Percentiles rank a stretch among this genome's conserved stretches.
Evolutionary conservation across 2,329 filamentous ascomycete species (phyloP).

Genomic region (Plenodomus lindquistii): DNA sequence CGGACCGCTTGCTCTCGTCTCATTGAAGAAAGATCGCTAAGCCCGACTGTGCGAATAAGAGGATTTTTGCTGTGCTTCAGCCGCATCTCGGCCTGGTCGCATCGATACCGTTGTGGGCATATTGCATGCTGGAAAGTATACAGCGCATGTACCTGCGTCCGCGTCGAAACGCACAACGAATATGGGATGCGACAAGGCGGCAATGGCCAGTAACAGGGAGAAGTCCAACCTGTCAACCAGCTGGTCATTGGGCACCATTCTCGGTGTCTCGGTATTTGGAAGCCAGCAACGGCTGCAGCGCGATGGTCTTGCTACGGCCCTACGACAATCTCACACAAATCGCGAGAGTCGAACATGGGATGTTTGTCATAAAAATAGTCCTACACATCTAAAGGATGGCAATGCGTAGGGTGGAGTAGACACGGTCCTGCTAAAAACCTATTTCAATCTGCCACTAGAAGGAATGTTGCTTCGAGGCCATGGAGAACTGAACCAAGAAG

Average conservation of each 20-base stretch:
- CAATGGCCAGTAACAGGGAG: not conserved
- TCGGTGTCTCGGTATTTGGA: too few species aligned
- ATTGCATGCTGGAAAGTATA: too few species aligned
- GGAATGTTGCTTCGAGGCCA: conserved; percentile 56
- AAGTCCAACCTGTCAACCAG: too few species aligned
- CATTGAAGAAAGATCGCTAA: too few species aligned
- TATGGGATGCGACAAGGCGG: not conserved
- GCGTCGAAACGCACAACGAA: not conserved
- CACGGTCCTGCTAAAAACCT: conserved; percentile 58
- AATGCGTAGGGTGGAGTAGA: conserved; percentile 57
- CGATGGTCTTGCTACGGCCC: too few species aligned
- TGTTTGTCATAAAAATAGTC: conserved; percentile 56
- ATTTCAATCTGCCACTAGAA: conserved; percentile 56
- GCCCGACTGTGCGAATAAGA: too few species aligned
- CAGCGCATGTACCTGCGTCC: not conserved
- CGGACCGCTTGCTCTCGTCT: too few species aligned
- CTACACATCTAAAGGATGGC: conserved; percentile 46
- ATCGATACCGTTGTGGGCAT: too few species aligned
- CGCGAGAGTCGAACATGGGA: conserved; percentile 9
- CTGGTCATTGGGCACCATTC: too few species aligned
- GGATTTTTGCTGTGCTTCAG: too few species aligned
- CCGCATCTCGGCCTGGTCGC: too few species aligned
- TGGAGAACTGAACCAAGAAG: conserved; percentile 50
- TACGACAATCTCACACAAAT: too few species aligned
- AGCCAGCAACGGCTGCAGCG: not conserved